Evolutionary conservation across 2,329 filamentous ascomycete genomes (phyloP).

Genomic region (Colletotrichum siamense): DNA sequence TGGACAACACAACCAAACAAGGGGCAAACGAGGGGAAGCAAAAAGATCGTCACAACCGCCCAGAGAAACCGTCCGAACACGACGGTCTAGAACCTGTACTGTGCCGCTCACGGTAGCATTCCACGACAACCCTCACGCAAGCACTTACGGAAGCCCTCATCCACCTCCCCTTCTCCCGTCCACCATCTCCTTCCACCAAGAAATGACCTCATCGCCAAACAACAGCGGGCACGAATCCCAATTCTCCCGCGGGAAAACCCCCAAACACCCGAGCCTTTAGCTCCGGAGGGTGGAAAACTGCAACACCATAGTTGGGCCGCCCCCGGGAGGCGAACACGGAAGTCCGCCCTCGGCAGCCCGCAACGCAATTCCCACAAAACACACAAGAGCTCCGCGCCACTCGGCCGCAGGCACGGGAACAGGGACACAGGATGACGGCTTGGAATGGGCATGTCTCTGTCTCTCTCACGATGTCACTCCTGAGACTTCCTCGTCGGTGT

Average conservation of each 20-base stretch:
- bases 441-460: neutral
- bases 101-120: neutral
- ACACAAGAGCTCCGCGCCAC: neutral
- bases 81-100: neutral
- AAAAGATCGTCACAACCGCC: neutral
- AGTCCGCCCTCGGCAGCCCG: neutral
- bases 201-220: neutral
- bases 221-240: neutral
- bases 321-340: neutral
- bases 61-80: neutral
- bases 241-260: neutral
- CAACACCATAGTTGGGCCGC: neutral
- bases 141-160: neutral
- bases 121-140: neutral
- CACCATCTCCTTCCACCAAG: neutral
- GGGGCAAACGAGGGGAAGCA: neutral
- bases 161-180: neutral
- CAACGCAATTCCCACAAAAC: neutral
- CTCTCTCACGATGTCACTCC: neutral
- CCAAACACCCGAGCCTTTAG: neutral
- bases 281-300: neutral
- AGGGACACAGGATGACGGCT: neutral
- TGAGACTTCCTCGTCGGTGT: neutral
- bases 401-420: neutral
- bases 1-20: neutral